phyloP scores from a whole-genome alignment of 768 basidiomycete genomes.

The Boletus coccyginus region DNA sequence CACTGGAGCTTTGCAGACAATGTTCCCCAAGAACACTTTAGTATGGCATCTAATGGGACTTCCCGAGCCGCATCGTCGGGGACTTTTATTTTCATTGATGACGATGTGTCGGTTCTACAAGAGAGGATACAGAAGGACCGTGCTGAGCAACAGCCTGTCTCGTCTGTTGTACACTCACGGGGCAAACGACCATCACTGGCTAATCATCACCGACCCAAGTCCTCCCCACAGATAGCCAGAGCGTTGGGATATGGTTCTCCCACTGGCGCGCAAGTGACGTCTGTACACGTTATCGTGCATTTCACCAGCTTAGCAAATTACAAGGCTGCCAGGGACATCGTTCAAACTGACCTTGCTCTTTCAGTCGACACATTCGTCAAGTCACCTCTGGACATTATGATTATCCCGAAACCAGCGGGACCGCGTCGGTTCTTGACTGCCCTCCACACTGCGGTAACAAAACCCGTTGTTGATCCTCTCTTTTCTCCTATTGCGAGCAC shows the following conservation, averaged over 20 bases:
- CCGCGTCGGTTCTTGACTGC: conserved; percentile 92
- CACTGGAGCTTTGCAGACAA: conserved; percentile 22
- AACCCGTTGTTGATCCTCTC: conserved; percentile 85
- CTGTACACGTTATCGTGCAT: conserved; percentile 61
- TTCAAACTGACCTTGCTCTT: conserved; percentile 54
- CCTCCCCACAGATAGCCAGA: conserved; percentile 76
- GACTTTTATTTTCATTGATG: conserved; percentile 90
- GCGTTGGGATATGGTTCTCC: conserved; percentile 39
- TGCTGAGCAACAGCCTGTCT: conserved; percentile 42
- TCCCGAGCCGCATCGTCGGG: conserved; percentile 27
- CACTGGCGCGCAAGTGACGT: conserved; percentile 26
- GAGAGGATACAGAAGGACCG: conserved; percentile 70
- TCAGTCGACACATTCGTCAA: conserved; percentile 45
- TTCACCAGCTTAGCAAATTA: conserved; percentile 91
- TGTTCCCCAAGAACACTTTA: conserved; percentile 18
- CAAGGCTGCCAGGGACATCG: conserved; percentile 80
- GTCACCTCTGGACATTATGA: conserved; percentile 84
- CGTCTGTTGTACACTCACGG: conserved; percentile 42
- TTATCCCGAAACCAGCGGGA: conserved; percentile 96
- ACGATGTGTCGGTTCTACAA: conserved; percentile 79
- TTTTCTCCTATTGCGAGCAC: conserved; percentile 95
- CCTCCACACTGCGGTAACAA: conserved; percentile 84
- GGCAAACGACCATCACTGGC: conserved; percentile 67
- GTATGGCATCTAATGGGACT: conserved; percentile 19
- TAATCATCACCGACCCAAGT: conserved; percentile 68